phyloP scores from a whole-genome alignment of 805 yeast genomes.

The Hanseniaspora hatyaiensis region DNA sequence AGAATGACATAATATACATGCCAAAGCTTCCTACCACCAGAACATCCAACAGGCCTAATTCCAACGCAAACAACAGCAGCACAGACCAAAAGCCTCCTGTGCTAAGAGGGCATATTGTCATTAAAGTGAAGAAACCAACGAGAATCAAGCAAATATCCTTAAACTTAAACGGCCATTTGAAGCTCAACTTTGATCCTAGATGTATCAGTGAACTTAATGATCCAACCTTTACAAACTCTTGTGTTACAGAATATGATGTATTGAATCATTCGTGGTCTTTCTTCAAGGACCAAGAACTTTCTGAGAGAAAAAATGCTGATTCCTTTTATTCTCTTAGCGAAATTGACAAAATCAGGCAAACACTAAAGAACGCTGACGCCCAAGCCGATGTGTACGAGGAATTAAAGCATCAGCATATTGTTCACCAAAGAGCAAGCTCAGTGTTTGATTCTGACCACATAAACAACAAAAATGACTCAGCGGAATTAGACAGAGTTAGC shows the following conservation, averaged over 20 bases:
- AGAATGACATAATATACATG: constrained; percentile 13
- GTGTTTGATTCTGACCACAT: too few species aligned
- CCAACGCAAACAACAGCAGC: not conserved
- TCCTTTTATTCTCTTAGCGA: constrained; percentile 18
- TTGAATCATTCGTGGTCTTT: constrained; percentile 88
- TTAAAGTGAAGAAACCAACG: constrained; percentile 59
- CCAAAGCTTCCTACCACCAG: not conserved
- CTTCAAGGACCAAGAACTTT: constrained; percentile 38
- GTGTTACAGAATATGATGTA: constrained; percentile 51
- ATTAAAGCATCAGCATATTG: constrained; percentile 1
- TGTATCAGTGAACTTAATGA: constrained; percentile 46
- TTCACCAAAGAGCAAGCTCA: constrained; percentile 9
- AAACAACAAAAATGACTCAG: too few species aligned
- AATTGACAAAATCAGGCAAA: constrained; percentile 9
- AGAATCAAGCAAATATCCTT: constrained; percentile 55
- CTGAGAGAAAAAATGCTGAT: constrained; percentile 16
- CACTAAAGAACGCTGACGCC: not conserved
- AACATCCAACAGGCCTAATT: not conserved
- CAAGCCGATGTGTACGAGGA: not conserved
- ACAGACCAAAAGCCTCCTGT: constrained; percentile 54
- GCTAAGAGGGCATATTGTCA: constrained; percentile 64
- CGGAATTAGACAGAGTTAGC: too few species aligned
- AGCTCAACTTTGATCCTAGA: constrained; percentile 98
- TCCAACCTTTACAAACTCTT: constrained; percentile 29
- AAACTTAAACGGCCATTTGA: constrained; percentile 51